Evolutionary conservation across 2,329 filamentous ascomycete genomes (phyloP).

Genomic region (Diaporthe ampelina): DNA sequence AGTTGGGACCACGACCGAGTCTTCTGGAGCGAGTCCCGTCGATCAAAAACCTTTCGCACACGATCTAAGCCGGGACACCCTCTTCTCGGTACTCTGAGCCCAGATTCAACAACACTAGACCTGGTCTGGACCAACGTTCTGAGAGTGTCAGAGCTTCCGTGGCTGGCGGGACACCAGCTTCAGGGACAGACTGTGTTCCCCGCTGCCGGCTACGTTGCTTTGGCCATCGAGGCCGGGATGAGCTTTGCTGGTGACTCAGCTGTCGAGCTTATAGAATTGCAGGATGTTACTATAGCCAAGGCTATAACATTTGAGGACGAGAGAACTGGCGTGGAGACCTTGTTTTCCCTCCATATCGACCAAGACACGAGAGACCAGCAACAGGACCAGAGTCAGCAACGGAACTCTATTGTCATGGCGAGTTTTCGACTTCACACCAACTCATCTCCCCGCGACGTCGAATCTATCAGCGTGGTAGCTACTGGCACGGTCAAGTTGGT

Average conservation of each 20-base stretch:
- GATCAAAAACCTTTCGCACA: constrained; percentile 12
- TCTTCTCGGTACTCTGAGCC: constrained; percentile 40
- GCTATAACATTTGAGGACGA: constrained; percentile 43
- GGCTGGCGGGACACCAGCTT: constrained; percentile 56
- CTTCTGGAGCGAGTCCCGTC: constrained; percentile 38
- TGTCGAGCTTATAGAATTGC: constrained; percentile 42
- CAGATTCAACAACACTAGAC: constrained; percentile 46
- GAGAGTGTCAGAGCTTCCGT: constrained; percentile 47
- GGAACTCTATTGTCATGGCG: too few species aligned
- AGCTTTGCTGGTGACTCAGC: too few species aligned
- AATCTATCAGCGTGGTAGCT: too few species aligned
- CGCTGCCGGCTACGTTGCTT: constrained; percentile 44
- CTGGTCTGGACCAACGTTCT: background rate
- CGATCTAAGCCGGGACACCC: background rate
- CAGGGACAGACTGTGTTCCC: constrained; percentile 56
- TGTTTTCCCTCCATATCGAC: too few species aligned
- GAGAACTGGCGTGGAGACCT: constrained; percentile 34
- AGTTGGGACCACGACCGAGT: constrained; percentile 35
- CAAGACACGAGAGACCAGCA: too few species aligned
- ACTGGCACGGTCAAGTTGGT: too few species aligned
- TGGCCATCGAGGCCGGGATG: constrained; percentile 44
- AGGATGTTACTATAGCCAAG: constrained; percentile 43
- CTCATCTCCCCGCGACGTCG: too few species aligned
- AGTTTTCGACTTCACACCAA: too few species aligned
- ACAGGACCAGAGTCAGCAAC: too few species aligned